Evolutionary conservation across 345 rosid genomes (phyloP), one percentile per base, ranked within the genome.

Genomic region (Abelmoschus esculentus): DNA sequence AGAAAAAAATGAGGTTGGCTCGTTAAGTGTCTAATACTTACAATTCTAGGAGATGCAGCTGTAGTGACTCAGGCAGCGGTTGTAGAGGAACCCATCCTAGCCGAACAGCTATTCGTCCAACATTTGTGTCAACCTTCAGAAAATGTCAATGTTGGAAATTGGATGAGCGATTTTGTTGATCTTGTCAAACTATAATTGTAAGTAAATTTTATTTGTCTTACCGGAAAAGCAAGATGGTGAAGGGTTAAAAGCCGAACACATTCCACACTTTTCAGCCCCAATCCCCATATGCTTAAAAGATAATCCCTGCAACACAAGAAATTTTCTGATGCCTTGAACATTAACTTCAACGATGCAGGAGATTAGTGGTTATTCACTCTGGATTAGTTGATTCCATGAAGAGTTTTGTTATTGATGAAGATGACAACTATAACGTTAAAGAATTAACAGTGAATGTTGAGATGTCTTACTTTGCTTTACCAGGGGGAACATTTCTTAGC

Each of bases 1-100:
- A 64, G 67, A 64, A 47, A 17, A 72, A 53, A 17, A 73, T 19
- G 60, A 52, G 70, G 52, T 55, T 59, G 26, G 19, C 50, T 64
- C 12, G 69, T 42, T 73, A 78, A 74, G 4, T 26, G 34, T 47
- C 50, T 54, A 31, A 28, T 58, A 79, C 97, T 84, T 79, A 93
- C 98, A 91, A 78, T 82, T 93, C 98, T 47, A 93, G 78, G 28
- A 91, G 92, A 75, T 93, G 98, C 71, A 93, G 69, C 75, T 93
- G 98, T 64, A 93, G 93, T 72, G 95, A 83, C 67, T 91, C 97
- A 15, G 98, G 98, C 73, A 93, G 79, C 7, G 98, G 96, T 77
- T 86, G 91, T 54, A 93, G 83, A 44, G 98, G 98, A 59, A 91
- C 98, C 98, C 98, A 93, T 77, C 98, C 98, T 65, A 93, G 74